Base-by-base conservation (phyloP, 345 rosid species). In the Euphorbia tirucalli region DNA sequence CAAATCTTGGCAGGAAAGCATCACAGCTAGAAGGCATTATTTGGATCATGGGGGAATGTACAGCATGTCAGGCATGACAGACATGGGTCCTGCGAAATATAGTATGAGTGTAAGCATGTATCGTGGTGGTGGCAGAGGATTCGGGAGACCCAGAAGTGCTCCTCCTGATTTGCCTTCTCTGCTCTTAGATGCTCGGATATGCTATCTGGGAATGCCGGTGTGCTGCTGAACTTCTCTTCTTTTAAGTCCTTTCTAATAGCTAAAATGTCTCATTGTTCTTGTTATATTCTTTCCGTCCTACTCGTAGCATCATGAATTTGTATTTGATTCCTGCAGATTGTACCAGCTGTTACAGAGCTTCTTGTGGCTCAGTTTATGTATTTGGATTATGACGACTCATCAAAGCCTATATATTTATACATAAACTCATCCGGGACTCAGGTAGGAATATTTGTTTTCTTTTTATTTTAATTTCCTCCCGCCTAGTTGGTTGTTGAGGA, bases 131-230 rank as follows among this genome's bases (percentile, higher is more conserved):
- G 88, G 76, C 1, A 82, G 93, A 43, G 89, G 87, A 49, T 75
- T 78, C 44, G 90, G 89, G 66, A 82, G 85, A 69, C 88, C 87
- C 0, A 61, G 75, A 66, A 71, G 87, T 79, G 87, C 92, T 77
- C 96, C 97, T 58, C 99, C 96, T 22, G 97, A 95, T 85, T 78
- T 95, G 83, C 97, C 96, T 41, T 95, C 97, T 37, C 79, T 87
- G 85, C 93, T 92, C 28, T 87, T 95, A 82, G 97, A 89, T 87
- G 89, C 92, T 79, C 81, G 97, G 63, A 89, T 92, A 62, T 75
- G 85, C 79, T 92, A 88, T 81, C 85, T 95, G 25, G 99, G 96
- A 74, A 88, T 92, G 99, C 97, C 99, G 6, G 99, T 95, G 68
- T 85, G 93, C 72, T 57, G 14, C 35, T 66, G 3, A 43, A 39